Conservation (phyloP, 192 early-diverging fungal genomes). For the Linnemannia hyalina region DNA sequence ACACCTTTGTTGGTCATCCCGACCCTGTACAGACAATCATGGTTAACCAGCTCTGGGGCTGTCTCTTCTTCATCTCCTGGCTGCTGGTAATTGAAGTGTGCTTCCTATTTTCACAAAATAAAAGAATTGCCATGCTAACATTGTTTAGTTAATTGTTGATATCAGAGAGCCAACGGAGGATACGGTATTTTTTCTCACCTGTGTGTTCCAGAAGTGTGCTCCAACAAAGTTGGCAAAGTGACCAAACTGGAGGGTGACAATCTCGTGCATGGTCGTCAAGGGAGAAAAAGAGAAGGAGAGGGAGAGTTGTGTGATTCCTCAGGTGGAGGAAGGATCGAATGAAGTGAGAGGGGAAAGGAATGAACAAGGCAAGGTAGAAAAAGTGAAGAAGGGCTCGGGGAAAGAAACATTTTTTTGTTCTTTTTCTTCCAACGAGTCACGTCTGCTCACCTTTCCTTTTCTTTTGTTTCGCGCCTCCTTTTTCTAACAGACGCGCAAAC, state of each 20-base stretch:
- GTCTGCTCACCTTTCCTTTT: too few relatives aligned
- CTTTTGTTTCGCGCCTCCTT: neutral
- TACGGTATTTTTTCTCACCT: constrained; percentile 60
- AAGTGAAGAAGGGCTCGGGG: neutral
- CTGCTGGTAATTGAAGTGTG: constrained; percentile 61
- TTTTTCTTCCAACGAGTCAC: neutral
- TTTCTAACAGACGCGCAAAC: neutral
- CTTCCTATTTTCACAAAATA: constrained; percentile 49
- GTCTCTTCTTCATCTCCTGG: constrained; percentile 41
- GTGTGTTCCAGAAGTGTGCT: constrained; percentile 94
- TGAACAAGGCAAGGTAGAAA: neutral
- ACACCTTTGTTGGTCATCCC: constrained; percentile 66
- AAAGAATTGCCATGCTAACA: constrained; percentile 11
- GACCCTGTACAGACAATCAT: constrained; percentile 71
- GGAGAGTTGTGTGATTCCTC: neutral
- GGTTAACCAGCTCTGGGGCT: constrained; percentile 63
- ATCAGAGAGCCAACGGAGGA: too few relatives aligned
- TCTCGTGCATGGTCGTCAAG: constrained; percentile 76
- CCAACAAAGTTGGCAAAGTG: constrained; percentile 89
- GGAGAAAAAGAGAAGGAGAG: too few relatives aligned
- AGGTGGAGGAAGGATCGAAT: neutral
- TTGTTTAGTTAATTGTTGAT: neutral
- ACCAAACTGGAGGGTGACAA: constrained; percentile 95
- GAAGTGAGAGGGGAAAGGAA: neutral
- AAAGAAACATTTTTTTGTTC: neutral